Percentiles rank a stretch among this genome's conserved stretches.
Evolutionary conservation across 108 stramenopile species (phyloP).

Genomic region (Cyclotella sp.): DNA sequence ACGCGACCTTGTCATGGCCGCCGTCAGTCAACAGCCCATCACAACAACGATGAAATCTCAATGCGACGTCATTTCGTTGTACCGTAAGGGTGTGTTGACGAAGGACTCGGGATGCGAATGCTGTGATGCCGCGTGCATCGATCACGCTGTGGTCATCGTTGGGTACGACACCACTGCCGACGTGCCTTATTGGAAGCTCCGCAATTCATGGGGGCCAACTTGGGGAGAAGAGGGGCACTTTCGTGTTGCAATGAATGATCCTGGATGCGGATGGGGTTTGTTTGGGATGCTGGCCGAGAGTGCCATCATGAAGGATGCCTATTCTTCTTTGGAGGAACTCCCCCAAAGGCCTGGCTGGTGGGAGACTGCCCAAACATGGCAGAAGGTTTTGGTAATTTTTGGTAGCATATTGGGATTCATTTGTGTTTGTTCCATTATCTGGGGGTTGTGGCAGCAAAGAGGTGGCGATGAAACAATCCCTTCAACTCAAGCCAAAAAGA

Average conservation of each 20-base stretch:
- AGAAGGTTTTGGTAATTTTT: constrained; percentile 21
- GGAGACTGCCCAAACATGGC: constrained; percentile 19
- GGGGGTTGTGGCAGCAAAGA: background rate
- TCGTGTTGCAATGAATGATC: constrained; percentile 54
- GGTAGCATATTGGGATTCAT: constrained; percentile 12
- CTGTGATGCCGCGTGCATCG: constrained; percentile 49
- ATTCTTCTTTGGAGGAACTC: constrained; percentile 23
- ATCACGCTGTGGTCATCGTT: constrained; percentile 89
- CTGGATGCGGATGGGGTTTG: constrained; percentile 51
- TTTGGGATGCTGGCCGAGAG: constrained; percentile 66
- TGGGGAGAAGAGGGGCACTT: constrained; percentile 71
- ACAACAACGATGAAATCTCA: constrained; percentile 57
- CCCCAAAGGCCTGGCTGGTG: constrained; percentile 35
- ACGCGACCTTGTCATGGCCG: constrained; percentile 49
- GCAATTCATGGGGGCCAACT: constrained; percentile 49
- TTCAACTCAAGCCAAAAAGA: no score
- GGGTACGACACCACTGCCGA: constrained; percentile 71
- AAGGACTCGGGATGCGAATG: constrained; percentile 72
- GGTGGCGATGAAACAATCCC: background rate
- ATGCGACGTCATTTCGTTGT: constrained; percentile 69
- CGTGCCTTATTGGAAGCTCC: constrained; percentile 63
- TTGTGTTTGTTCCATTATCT: background rate
- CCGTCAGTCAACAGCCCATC: constrained; percentile 58
- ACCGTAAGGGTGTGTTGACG: constrained; percentile 79
- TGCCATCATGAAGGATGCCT: constrained; percentile 24